Conservation (phyloP, 2,329 filamentous ascomycete species). For the Leptosphaerulina australis region DNA sequence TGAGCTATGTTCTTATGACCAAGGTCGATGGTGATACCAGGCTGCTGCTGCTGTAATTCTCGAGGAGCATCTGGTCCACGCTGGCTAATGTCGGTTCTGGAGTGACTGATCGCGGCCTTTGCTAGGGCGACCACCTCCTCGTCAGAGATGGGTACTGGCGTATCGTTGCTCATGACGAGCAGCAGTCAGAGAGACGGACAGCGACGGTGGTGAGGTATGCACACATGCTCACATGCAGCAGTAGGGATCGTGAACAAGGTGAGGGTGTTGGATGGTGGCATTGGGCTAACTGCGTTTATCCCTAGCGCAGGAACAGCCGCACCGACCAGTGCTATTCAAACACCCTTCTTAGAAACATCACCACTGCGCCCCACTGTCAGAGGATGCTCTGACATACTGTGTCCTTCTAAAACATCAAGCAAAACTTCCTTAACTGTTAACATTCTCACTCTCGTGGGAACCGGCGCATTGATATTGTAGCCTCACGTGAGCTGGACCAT, state of each 20-base stretch:
- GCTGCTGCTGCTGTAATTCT: conserved; percentile 62
- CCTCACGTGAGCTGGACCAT: conserved; percentile 9
- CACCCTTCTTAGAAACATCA: conserved; percentile 8
- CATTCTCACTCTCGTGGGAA: background rate
- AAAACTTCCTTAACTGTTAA: background rate
- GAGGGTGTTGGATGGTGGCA: no score
- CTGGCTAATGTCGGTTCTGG: conserved; percentile 67
- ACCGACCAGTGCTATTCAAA: no score
- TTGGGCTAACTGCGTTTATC: no score
- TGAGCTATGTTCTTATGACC: conserved; percentile 75
- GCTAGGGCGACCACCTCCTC: conserved; percentile 69
- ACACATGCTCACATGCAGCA: conserved; percentile 15
- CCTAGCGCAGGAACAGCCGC: no score
- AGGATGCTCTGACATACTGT: background rate
- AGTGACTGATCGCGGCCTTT: conserved; percentile 69
- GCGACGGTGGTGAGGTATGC: conserved; percentile 4
- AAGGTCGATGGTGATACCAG: conserved; percentile 78
- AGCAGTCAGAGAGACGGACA: conserved; percentile 15
- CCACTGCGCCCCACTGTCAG: conserved; percentile 1
- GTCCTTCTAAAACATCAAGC: background rate
- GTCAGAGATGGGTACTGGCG: conserved; percentile 58
- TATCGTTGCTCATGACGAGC: conserved; percentile 49
- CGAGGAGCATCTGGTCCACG: conserved; percentile 58
- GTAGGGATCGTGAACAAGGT: background rate
- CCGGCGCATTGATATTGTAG: background rate